Evolutionary conservation across 2,329 filamentous ascomycete species (phyloP).

Genomic region (Botryosphaeria dothidea): DNA sequence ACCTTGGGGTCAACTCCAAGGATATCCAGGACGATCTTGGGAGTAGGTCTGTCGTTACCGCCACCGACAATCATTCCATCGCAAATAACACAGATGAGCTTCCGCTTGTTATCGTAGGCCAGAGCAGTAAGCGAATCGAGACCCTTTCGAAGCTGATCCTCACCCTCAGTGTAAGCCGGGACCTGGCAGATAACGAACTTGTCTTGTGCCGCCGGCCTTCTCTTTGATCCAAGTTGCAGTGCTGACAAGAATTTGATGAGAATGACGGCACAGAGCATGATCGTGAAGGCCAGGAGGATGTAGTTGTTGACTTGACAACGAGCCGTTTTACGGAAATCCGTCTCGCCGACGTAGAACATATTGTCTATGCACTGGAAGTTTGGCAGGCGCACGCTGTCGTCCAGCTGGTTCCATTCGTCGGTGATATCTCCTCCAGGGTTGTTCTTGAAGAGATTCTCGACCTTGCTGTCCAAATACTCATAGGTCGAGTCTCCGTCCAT

Average conservation of each 20-base stretch:
- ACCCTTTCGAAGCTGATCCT: conserved; percentile 90
- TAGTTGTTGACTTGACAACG: conserved; percentile 89
- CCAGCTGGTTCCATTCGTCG: conserved; percentile 60
- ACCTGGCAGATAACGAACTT: conserved; percentile 99
- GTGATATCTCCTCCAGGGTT: conserved; percentile 83
- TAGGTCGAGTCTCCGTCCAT: conserved; percentile 60
- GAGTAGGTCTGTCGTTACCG: conserved; percentile 94
- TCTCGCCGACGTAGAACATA: conserved; percentile 77
- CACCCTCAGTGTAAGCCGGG: conserved; percentile 95
- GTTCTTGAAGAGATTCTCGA: conserved; percentile 69
- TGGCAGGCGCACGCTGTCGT: conserved; percentile 58
- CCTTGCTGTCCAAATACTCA: conserved; percentile 68
- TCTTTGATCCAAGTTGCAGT: conserved; percentile 89
- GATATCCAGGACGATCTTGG: conserved; percentile 96
- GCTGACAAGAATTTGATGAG: conserved; percentile 87
- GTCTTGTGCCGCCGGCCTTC: conserved; percentile 85
- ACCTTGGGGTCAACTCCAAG: conserved; percentile 96
- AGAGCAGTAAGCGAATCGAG: conserved; percentile 92
- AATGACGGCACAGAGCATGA: conserved; percentile 79
- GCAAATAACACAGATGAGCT: conserved; percentile 93
- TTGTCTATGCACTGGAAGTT: conserved; percentile 80
- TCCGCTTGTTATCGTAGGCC: conserved; percentile 97
- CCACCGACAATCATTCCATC: conserved; percentile 96
- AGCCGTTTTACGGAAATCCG: conserved; percentile 77
- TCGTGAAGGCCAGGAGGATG: conserved; percentile 82